Base-by-base conservation (phyloP, 164 flowering plant genomes). In the Aristolochia californica region DNA sequence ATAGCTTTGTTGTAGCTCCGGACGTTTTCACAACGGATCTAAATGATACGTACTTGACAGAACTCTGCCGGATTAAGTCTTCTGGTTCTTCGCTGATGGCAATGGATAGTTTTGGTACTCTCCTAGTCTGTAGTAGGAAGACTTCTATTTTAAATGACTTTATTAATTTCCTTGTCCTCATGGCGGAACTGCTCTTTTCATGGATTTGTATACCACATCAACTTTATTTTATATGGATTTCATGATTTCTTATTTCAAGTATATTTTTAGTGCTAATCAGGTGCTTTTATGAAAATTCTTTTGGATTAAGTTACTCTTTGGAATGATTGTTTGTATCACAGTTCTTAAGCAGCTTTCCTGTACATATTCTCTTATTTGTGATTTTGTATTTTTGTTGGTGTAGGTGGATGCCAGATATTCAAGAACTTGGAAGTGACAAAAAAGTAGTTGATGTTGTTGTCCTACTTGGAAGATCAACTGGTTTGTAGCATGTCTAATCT, bases 51-150 rank as follows among this genome's bases (percentile, higher is more conserved):
- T 53, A 66, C 47, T 65, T 88, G 62, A 34, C 57, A 34, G 78
- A 84, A 68, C 59, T 85, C 64, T 79, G 87, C 72, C 70, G 72
- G 11, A 56, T 66, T 38, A 90, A 90, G 73, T 74, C 62, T 13
- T 62, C 57, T 26, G 85, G 82, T 34, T 70, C 79, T 54, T 75
- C 84, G 66, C 66, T 87, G 58, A 23, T 63, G 2, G 30, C 62
- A 10, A 69, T 87, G 50, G 43, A 47, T 51, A 50, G 67, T 61
- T 62, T 47, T 25, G 94, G 85, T 83, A 71, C 64, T 21, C 56
- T 1, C 25, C 22, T 59, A 11, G 9, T 28, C 11, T 30, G 50
- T 21, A 12, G 16, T 12, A 4, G 16, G 10, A 47, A 18, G 4
- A 16, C 12, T 10, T 14, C 11, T 23, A 45, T 28, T 17, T 13